Evolutionary conservation across 768 basidiomycete species (phyloP).

Genomic region (Tephrocybe sp.): DNA sequence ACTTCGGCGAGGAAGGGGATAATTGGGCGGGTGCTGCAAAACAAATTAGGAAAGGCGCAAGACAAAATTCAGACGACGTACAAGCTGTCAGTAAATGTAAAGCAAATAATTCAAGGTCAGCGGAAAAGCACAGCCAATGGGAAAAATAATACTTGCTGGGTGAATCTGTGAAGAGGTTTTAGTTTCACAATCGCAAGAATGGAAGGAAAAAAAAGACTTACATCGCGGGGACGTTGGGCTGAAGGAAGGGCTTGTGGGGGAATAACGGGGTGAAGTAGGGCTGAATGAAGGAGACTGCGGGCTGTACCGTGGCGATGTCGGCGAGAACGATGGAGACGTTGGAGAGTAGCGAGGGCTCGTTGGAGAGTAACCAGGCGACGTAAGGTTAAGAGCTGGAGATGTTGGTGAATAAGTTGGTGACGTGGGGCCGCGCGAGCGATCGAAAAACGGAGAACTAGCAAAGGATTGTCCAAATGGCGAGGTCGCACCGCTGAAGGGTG

Average conservation of each 20-base stretch:
- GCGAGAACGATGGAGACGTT: conserved; percentile 82
- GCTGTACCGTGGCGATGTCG: conserved; percentile 80
- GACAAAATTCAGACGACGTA: conserved; percentile 32
- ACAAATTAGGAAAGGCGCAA: conserved; percentile 11
- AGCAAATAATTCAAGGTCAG: conserved; percentile 20
- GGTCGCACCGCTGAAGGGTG: conserved; percentile 78
- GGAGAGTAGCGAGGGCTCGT: conserved; percentile 87
- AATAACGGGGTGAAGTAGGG: conserved; percentile 87
- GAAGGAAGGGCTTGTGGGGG: conserved; percentile 88
- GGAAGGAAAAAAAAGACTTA: conserved; percentile 37
- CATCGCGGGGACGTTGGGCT: conserved; percentile 92
- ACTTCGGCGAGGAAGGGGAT: conserved; percentile 90
- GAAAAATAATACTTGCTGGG: conserved; percentile 56
- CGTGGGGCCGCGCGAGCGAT: conserved; percentile 55
- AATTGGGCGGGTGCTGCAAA: conserved; percentile 70
- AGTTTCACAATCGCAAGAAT: conserved; percentile 14
- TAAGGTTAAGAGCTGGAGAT: conserved; percentile 77
- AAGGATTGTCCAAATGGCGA: conserved; percentile 75
- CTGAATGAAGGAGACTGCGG: conserved; percentile 90
- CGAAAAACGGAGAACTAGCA: conserved; percentile 82
- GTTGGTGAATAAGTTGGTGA: conserved; percentile 90
- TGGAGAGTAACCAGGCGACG: conserved; percentile 82
- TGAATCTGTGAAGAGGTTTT: conserved; percentile 52
- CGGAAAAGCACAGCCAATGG: conserved; percentile 4
- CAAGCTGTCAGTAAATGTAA: conserved; percentile 45